Base-by-base conservation (phyloP, 2,329 filamentous ascomycete species). In the Coniella vitis region DNA sequence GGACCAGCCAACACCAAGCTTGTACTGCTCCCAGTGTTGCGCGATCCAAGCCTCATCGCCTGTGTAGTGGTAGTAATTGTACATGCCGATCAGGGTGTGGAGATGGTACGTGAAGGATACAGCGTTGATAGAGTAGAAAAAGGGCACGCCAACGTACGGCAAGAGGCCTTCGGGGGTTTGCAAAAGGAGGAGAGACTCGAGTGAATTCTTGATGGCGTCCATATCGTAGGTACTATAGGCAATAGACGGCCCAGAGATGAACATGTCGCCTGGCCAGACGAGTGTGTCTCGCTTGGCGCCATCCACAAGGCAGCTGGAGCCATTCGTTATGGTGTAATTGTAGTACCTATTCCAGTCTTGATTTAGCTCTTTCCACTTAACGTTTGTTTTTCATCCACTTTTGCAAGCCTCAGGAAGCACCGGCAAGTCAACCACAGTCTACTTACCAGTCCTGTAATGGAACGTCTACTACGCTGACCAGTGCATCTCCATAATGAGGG, bases 221-320 rank as follows among this genome's bases (percentile, higher is more conserved):
- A 78, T 61, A 55, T 79, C 75, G 22, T 73, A 71, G 0, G 76
- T 80, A 7, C 73, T 76, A 2, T 79, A 71, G 9, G 75, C 71
- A 12, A 78, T 70, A 29, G 67, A 70, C 3, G 78, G 76, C 0
- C 78, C 66, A 4, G 76, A 73, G 52, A 81, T 76, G 4, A 71
- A 70, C 67, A 83, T 77, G 57, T 84, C 80, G 1, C 79, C 79
- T 10, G 79, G 73, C 78, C 78, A 83, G 2, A 83, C 73, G 16
- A 78, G 65, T 8, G 76, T 69, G 56, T 82, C 79, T 29, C 79
- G 68, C 58, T 82, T 82, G 1, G 76, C 75, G 13, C 78, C 79
- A 58, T 83, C 78, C 1, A 61, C 57, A 0, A 61, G 59, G n/a
- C 64, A 62, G n/a, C 61, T 57, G 13, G 53, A 54, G 13, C 63